These are phyloP conservation scores for Sarocladium kiliense DNA, from an alignment of 2,329 filamentous ascomycete genomes.

Conservation along the genomic window DNA sequence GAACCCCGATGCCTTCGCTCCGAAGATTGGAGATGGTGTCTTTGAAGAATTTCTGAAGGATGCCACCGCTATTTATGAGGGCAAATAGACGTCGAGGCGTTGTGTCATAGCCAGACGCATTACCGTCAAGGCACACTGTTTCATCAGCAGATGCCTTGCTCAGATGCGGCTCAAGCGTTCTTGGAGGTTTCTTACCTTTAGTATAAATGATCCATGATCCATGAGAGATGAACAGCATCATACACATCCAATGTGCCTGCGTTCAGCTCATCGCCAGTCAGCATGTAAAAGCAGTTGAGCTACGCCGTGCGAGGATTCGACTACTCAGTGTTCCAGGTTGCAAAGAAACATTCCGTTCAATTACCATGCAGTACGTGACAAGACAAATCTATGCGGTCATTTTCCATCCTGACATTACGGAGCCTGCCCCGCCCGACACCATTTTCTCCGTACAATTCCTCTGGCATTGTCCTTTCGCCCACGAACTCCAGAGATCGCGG, in stretches of 20 bases:
- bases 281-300: too few relatives aligned
- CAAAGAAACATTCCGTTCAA: background rate
- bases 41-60: background rate
- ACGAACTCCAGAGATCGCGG: background rate
- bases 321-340: background rate
- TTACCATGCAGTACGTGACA: background rate
- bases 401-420: background rate
- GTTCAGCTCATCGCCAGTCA: too few relatives aligned
- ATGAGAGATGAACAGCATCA: too few relatives aligned
- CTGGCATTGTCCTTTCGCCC: background rate
- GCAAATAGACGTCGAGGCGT: background rate
- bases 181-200: too few relatives aligned
- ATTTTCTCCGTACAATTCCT: background rate
- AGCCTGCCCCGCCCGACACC: background rate
- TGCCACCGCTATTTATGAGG: background rate
- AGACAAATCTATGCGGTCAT: conserved; percentile 4
- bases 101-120: too few relatives aligned
- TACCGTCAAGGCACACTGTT: too few relatives aligned
- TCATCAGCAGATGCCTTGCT: too few relatives aligned
- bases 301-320: too few relatives aligned
- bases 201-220: background rate
- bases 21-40: background rate
- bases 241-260: too few relatives aligned
- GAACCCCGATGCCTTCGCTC: background rate
- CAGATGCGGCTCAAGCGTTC: too few relatives aligned